Conservation (phyloP, 2,329 filamentous ascomycete species). For the Cordyceps militaris region DNA sequence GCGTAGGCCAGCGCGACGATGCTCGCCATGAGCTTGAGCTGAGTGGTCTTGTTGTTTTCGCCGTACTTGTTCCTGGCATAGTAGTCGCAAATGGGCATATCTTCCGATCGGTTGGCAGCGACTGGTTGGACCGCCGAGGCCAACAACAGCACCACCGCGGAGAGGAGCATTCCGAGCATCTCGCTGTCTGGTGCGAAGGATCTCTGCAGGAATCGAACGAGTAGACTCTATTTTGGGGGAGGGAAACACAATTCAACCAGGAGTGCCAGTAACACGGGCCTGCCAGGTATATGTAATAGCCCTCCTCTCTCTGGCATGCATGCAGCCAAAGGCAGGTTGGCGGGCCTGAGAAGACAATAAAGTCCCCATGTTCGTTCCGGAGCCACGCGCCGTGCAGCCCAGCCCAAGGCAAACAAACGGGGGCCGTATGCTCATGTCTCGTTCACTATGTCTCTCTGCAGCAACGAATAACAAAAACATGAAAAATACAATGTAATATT, state of each 20-base stretch:
- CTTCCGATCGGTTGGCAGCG: not conserved
- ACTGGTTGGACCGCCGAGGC: not conserved
- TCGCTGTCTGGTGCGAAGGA: not conserved
- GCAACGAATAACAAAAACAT: not conserved
- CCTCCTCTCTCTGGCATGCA: not conserved
- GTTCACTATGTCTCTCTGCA: not conserved
- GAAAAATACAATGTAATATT: too few species aligned
- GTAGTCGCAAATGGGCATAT: constrained; percentile 23
- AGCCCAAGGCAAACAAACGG: not conserved
- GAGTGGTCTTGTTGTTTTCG: constrained; percentile 20
- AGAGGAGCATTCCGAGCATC: not conserved
- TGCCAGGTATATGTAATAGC: not conserved
- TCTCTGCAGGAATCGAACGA: not conserved
- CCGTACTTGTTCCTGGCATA: constrained; percentile 22
- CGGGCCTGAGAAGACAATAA: not conserved
- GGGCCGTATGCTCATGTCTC: not conserved
- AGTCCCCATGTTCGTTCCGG: not conserved
- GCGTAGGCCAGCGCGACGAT: constrained; percentile 25
- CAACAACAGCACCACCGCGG: not conserved
- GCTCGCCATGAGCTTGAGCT: constrained; percentile 22
- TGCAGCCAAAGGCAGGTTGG: not conserved
- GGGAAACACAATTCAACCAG: not conserved
- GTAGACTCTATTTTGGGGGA: not conserved
- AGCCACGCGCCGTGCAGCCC: not conserved
- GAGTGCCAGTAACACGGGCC: not conserved